phyloP scores from a whole-genome alignment of 2,329 filamentous ascomycete genomes.

The Samsoniella hepiali region DNA sequence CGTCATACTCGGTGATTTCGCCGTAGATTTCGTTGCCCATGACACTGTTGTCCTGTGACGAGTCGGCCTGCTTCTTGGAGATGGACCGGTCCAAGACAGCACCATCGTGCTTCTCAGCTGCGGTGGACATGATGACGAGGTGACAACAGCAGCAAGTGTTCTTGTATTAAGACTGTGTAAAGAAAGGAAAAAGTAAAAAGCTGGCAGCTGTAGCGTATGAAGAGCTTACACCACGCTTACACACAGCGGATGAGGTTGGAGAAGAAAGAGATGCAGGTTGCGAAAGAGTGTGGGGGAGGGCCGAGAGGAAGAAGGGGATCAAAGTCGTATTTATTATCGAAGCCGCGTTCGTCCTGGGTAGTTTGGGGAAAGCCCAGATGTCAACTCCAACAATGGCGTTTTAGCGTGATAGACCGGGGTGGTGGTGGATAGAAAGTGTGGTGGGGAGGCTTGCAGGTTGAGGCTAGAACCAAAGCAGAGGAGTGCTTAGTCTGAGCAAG shows the following conservation, averaged over 20 bases:
- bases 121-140: constrained; percentile 1
- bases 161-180: constrained; percentile 10
- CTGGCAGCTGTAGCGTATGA: not conserved
- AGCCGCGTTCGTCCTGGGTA: not conserved
- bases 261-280: not conserved
- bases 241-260: not conserved
- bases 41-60: constrained; percentile 25
- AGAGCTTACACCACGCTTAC: not conserved
- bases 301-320: not conserved
- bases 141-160: not conserved
- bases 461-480: constrained; percentile 15
- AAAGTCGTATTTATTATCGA: constrained; percentile 16
- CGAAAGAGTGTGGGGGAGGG: constrained; percentile 5
- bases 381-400: constrained; percentile 3
- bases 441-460: not conserved
- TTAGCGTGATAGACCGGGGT: not conserved
- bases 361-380: constrained; percentile 6
- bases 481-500: not conserved
- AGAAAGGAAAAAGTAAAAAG: not conserved
- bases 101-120: constrained; percentile 5
- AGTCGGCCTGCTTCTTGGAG: constrained; percentile 5
- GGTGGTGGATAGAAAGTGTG: not conserved
- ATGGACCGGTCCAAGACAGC: constrained; percentile 5
- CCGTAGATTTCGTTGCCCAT: constrained; percentile 29
- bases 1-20: constrained; percentile 38